Base-by-base conservation (phyloP, 2,329 filamentous ascomycete genomes). In the Paracamarosporium sp. region DNA sequence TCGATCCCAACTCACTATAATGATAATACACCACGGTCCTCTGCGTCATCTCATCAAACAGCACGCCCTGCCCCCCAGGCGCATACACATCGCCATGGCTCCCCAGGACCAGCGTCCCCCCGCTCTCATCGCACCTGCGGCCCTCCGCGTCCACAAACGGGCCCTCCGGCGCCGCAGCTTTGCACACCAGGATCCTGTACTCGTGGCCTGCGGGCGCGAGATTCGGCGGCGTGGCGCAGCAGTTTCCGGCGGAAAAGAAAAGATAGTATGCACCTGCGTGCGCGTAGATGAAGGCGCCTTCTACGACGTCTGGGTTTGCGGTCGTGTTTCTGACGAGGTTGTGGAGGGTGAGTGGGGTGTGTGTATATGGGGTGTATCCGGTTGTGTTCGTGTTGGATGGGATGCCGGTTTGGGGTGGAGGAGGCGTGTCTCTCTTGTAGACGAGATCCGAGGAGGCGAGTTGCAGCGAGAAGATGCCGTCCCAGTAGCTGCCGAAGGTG, bases 401-500 rank as follows among this genome's bases (percentile, higher is more conserved):
- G 4, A 38, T n/a, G 35, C n/a, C 3, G 3, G 6, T 17, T n/a
- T 38, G 35, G 11, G 43, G 5, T 12, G 8, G 8, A 15, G 24
- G 25, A 12, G 25, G 27, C 22, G 27, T 17, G 2, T 12, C n/a
- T 27, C 27, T 30, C 9, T 17, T 30, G 15, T 46, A 33, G 2
- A 17, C 27, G 3, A 46, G 27, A 11, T 27, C 15, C n/a, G 25
- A 27, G n/a, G 44, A 12, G 3, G 45, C n/a, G 17, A 90, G 78
- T 9, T 76, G 68, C 0, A 85, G 84, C 67, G 88, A 87, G 74
- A 85, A 88, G 58, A 90, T 83, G 64, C 86, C 84, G 4, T 78
- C 72, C 87, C 88, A 91, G 79, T 87, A 90, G 24, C 84, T 87
- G 20, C 88, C 89, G 60, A 90, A 91, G 55, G 81, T 86, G 65